A percentile compares a stretch with the other conserved stretches of the same genome.
Evolutionary conservation across 1,284 basidiomycete genomes (phyloP).

Genomic region (Naganishia albida): DNA sequence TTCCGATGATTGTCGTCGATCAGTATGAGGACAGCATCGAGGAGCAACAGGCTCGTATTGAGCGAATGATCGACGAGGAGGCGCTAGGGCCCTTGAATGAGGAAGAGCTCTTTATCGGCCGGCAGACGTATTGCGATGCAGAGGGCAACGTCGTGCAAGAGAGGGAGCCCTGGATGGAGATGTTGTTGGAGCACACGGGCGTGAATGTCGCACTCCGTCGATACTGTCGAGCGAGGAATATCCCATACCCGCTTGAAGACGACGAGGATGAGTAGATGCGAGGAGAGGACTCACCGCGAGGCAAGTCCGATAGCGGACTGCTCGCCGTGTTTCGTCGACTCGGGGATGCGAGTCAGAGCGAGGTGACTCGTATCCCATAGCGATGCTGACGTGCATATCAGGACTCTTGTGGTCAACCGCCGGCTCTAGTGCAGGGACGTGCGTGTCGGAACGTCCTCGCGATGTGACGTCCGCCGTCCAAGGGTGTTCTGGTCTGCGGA

Average conservation of each 20-base stretch:
- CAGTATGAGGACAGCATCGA: neutral
- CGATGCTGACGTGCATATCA: neutral
- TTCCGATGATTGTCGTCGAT: conserved; percentile 1
- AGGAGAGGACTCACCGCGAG: too few relatives aligned
- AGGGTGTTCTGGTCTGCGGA: too few relatives aligned
- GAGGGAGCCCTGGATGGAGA: conserved; percentile 63
- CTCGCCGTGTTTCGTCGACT: neutral
- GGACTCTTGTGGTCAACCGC: neutral
- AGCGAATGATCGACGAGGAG: neutral
- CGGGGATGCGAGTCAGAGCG: neutral
- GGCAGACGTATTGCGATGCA: conserved; percentile 1
- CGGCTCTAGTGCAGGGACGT: conserved; percentile 12
- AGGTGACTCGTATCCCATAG: neutral
- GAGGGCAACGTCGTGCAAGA: neutral
- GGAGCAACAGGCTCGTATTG: neutral
- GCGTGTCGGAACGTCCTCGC: conserved; percentile 16
- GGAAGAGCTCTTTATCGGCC: conserved; percentile 2
- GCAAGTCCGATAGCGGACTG: neutral
- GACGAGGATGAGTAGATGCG: conserved; percentile 2
- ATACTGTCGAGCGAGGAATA: neutral
- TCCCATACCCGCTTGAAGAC: neutral
- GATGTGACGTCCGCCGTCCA: conserved; percentile 15
- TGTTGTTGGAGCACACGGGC: conserved; percentile 49
- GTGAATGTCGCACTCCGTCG: neutral
- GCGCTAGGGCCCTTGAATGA: neutral